Evolutionary conservation across 2,329 filamentous ascomycete species (phyloP).

Genomic region (Alternaria sp.): DNA sequence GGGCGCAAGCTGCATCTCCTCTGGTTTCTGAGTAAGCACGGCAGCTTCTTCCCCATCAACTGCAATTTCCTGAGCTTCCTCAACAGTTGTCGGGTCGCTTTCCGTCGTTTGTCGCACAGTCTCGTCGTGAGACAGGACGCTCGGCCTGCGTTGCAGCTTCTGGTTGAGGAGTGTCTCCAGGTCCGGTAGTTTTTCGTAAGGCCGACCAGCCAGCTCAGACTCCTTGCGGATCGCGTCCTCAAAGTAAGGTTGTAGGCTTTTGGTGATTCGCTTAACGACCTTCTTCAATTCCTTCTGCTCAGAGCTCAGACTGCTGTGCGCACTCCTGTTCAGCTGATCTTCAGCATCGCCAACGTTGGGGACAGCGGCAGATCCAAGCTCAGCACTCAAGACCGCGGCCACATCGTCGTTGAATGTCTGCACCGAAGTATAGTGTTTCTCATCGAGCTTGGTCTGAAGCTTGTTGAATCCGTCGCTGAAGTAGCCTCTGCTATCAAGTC

Average conservation of each 20-base stretch:
- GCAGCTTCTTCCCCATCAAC: slow-evolving; percentile 21
- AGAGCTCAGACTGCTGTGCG: slow-evolving; percentile 52
- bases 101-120: slow-evolving; percentile 33
- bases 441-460: slow-evolving; percentile 61
- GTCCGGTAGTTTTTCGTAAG: slow-evolving; percentile 75
- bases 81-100: slow-evolving; percentile 12
- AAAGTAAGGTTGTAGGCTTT: slow-evolving; percentile 77
- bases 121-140: slow-evolving; percentile 36
- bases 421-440: slow-evolving; percentile 66
- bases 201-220: slow-evolving; percentile 75
- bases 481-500: slow-evolving; percentile 57
- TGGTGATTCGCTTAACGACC: slow-evolving; percentile 88
- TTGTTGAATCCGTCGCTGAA: slow-evolving; percentile 62
- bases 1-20: slow-evolving; percentile 39
- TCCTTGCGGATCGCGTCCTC: slow-evolving; percentile 80
- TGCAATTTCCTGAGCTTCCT: slow-evolving; percentile 16
- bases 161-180: slow-evolving; percentile 75
- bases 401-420: slow-evolving; percentile 66
- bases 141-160: slow-evolving; percentile 62
- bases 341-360: slow-evolving; percentile 51
- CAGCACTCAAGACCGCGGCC: slow-evolving; percentile 61
- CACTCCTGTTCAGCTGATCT: slow-evolving; percentile 50
- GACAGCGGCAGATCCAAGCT: slow-evolving; percentile 58
- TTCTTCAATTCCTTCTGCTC: slow-evolving; percentile 83
- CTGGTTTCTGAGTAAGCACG: slow-evolving; percentile 22